Evolutionary conservation across 2,329 filamentous ascomycete species (phyloP), one percentile per base, ranked within the genome.

Genomic region (Fonsecaea monophora): DNA sequence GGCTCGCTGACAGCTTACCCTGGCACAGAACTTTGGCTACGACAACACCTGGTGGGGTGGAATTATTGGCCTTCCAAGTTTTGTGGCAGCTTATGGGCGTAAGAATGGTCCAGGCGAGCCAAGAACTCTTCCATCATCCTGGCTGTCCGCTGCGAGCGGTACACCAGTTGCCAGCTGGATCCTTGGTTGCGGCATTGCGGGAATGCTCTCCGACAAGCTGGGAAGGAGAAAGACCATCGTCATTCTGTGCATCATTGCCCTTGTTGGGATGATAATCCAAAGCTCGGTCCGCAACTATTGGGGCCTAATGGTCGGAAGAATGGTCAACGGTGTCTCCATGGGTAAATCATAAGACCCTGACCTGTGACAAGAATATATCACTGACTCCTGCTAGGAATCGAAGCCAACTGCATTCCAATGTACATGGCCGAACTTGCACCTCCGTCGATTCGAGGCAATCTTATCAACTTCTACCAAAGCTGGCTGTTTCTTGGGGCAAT

Each of bases 361-460:
- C 30, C 10, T 15, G 15, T n/a, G 30, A 56, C 21, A 15, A 7
- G 45, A 13, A 50, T n/a, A 6, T 32, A 9, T n/a, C 30, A 56
- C 53, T 56, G 15, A 56, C 53, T 30, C 53, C 5, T 56, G n/a
- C 45, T 30, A 56, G 53, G 53, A 37, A 70, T 74, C 35, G 59
- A 65, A 5, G 58, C 65, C 21, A 71, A 64, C 38, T 48, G 62
- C 4, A 85, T 89, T 2, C 88, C 87, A 2, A 83, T 87, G 38
- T 90, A 90, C 74, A 87, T 89, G 65, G 85, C 87, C 9, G 88
- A 90, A 74, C 83, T 86, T 62, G 86, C 87, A 0, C 82, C 86
- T 70, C 82, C 86, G 0, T 83, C 83, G 1, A 86, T 84, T 61
- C 82, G 87, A 71, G 87, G 87, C 34, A 62, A 32, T 32, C 42